phyloP scores from a whole-genome alignment of 495 filamentous ascomycete species.

The Pyrenula massariospora region DNA sequence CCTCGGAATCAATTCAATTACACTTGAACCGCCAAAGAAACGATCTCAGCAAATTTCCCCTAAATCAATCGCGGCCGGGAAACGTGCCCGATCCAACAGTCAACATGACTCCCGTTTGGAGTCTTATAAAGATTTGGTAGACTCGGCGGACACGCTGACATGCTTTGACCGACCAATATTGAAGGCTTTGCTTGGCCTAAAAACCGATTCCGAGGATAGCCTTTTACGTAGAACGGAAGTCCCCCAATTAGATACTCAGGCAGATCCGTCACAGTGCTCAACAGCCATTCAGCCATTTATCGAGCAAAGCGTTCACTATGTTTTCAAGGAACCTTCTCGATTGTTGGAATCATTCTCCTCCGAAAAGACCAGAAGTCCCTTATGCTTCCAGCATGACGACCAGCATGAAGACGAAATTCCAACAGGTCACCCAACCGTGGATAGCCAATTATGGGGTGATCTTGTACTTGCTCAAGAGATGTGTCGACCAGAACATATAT shows the following conservation, averaged over 20 bases:
- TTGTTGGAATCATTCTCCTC: slow-evolving; percentile 54
- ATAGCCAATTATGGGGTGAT: slow-evolving; percentile 17
- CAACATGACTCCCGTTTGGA: not conserved
- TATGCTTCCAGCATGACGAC: too few species aligned
- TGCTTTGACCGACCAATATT: not conserved
- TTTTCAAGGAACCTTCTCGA: slow-evolving; percentile 53
- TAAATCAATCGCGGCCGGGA: not conserved
- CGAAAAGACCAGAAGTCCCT: slow-evolving; percentile 11
- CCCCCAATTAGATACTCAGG: slow-evolving; percentile 1
- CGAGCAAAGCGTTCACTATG: slow-evolving; percentile 63
- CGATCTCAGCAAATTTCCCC: not conserved
- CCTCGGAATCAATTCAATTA: not conserved
- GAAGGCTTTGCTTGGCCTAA: not conserved
- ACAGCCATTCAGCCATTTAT: slow-evolving; percentile 40
- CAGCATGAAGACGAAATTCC: too few species aligned
- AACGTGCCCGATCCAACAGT: not conserved
- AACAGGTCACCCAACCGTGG: too few species aligned
- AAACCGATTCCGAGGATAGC: not conserved
- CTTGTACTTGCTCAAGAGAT: slow-evolving; percentile 23
- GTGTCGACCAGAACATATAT: slow-evolving; percentile 42
- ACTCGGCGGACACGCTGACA: not conserved
- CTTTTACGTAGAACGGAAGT: not conserved
- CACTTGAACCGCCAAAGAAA: not conserved
- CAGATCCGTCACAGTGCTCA: slow-evolving; percentile 14
- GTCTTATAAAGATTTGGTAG: not conserved